Percentiles rank a stretch among this genome's conserved stretches.
These are phyloP conservation scores for Herpotrichia juniperi DNA, from an alignment of 2,329 filamentous ascomycete genomes.

Conservation along the genomic window DNA sequence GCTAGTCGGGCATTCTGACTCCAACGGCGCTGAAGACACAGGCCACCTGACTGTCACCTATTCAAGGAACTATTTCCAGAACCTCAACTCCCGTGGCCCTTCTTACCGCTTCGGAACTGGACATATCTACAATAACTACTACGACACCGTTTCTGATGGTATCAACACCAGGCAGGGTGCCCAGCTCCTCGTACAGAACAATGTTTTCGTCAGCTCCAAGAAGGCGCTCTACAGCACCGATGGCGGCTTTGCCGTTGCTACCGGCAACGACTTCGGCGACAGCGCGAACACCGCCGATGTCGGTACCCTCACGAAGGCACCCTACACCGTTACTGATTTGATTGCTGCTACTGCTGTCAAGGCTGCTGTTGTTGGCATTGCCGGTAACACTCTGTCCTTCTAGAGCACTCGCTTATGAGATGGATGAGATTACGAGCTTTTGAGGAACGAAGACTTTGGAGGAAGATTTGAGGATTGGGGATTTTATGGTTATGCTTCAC, in stretches of 20 bases:
- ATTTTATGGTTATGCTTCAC: background rate
- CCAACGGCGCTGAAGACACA: constrained; percentile 63
- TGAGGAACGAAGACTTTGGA: background rate
- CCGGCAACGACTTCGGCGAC: constrained; percentile 49
- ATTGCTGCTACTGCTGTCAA: constrained; percentile 44
- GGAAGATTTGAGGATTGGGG: background rate
- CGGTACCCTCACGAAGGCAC: constrained; percentile 40
- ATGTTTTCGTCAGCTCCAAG: constrained; percentile 41
- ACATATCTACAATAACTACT: constrained; percentile 64
- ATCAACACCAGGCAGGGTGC: constrained; percentile 52
- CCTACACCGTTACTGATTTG: constrained; percentile 40
- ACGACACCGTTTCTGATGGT: constrained; percentile 44
- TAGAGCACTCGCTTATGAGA: constrained; percentile 7
- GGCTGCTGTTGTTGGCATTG: constrained; percentile 47
- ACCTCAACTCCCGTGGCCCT: constrained; percentile 68
- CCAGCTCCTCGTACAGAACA: constrained; percentile 51
- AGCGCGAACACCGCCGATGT: constrained; percentile 35
- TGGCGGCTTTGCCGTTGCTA: constrained; percentile 44
- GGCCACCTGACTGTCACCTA: constrained; percentile 69
- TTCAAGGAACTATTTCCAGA: constrained; percentile 69
- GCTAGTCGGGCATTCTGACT: constrained; percentile 66
- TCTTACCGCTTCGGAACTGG: constrained; percentile 70
- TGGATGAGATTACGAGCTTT: background rate
- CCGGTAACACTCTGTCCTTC: constrained; percentile 47
- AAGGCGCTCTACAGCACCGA: constrained; percentile 44